phyloP scores from a whole-genome alignment of 2,329 filamentous ascomycete genomes.

The Penicillium sp. region DNA sequence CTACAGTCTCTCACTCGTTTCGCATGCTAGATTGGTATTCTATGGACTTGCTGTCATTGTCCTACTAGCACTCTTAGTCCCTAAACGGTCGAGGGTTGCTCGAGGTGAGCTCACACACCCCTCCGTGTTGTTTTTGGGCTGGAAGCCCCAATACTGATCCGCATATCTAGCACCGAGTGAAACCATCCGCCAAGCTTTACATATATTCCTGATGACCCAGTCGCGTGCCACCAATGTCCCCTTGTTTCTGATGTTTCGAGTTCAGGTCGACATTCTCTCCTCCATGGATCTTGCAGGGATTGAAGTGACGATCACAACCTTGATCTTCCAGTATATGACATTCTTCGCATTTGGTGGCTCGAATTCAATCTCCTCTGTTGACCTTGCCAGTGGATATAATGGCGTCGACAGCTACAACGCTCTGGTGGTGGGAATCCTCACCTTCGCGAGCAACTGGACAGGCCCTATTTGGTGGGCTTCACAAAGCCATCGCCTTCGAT shows the following conservation, averaged over 20 bases:
- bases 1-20: slow-evolving; percentile 44
- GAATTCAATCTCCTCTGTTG: slow-evolving; percentile 93
- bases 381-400: slow-evolving; percentile 93
- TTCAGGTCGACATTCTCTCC: slow-evolving; percentile 55
- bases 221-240: slow-evolving; percentile 81
- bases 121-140: neutral
- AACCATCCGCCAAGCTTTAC: slow-evolving; percentile 62
- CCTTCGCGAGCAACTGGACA: slow-evolving; percentile 87
- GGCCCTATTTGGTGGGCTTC: slow-evolving; percentile 84
- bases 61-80: slow-evolving; percentile 22
- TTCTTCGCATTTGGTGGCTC: slow-evolving; percentile 91
- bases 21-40: slow-evolving; percentile 52
- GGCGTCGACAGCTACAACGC: slow-evolving; percentile 79
- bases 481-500: slow-evolving; percentile 47
- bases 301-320: slow-evolving; percentile 64
- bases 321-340: slow-evolving; percentile 74
- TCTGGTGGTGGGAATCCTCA: slow-evolving; percentile 72
- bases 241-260: slow-evolving; percentile 70
- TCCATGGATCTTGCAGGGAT: slow-evolving; percentile 41
- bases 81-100: slow-evolving; percentile 5
- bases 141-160: slow-evolving; percentile 7
- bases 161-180: slow-evolving; percentile 17
- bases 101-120: slow-evolving; percentile 18
- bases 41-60: slow-evolving; percentile 41
- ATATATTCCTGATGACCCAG: slow-evolving; percentile 80